A percentile compares a stretch with the other conserved stretches of the same genome.
phyloP scores from a whole-genome alignment of 257 asterid genomes.

The Lycium barbarum region DNA sequence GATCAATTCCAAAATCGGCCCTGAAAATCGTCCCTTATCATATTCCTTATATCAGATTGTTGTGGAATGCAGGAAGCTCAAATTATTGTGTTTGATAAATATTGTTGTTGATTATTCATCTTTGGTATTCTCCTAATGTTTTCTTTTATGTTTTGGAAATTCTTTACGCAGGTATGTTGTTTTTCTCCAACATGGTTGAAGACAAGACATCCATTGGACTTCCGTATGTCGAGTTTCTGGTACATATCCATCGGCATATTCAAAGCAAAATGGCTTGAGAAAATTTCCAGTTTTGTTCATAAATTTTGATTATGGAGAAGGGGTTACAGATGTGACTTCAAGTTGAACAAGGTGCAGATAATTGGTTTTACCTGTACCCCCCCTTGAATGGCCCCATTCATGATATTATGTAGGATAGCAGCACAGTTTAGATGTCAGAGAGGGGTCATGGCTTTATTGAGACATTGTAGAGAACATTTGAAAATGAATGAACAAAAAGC shows the following conservation, averaged over 20 bases:
- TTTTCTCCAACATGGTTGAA: slow-evolving; percentile 80
- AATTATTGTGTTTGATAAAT: neutral
- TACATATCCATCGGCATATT: slow-evolving; percentile 88
- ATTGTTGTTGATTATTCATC: neutral
- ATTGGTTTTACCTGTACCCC: neutral
- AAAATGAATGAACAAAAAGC: too few species aligned
- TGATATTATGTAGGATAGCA: neutral
- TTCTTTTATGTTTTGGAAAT: neutral
- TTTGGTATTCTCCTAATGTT: neutral
- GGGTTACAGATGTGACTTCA: neutral
- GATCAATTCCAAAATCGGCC: neutral
- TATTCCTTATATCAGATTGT: neutral
- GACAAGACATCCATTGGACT: slow-evolving; percentile 76
- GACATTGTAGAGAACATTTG: too few species aligned
- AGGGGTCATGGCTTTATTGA: neutral
- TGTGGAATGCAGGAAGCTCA: neutral
- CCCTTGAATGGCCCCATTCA: neutral
- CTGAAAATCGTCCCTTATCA: neutral
- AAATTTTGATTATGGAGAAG: neutral
- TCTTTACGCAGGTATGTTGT: slow-evolving; percentile 61
- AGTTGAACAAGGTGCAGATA: neutral
- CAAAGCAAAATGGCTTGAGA: slow-evolving; percentile 85
- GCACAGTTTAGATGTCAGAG: neutral
- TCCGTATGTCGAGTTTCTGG: slow-evolving; percentile 84
- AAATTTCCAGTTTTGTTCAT: neutral